These are phyloP conservation scores for Ceratobasidium sp. DNA, from an alignment of 1,284 basidiomycete genomes.

Conservation along the genomic window DNA sequence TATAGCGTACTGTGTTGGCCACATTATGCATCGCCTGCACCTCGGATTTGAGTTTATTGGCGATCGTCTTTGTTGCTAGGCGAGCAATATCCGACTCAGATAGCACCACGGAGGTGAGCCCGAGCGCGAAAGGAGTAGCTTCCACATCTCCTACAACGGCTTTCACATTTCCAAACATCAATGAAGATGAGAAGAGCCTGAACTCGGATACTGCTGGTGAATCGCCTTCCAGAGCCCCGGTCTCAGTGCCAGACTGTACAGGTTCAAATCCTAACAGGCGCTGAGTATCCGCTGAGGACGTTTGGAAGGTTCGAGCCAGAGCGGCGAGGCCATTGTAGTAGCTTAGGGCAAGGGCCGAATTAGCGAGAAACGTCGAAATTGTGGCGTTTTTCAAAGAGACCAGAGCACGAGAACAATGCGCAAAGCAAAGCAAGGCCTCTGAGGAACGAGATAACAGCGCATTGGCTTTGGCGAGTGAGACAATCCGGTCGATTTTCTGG, in stretches of 20 bases:
- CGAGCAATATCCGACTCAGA: slow-evolving; percentile 20
- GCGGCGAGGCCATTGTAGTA: slow-evolving; percentile 9
- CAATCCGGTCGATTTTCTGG: background rate
- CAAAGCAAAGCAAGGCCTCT: slow-evolving; percentile 32
- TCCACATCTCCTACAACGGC: background rate
- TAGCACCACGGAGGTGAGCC: background rate
- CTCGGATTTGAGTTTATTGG: background rate
- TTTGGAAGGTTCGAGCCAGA: slow-evolving; percentile 11
- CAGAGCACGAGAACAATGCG: background rate
- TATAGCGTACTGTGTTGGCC: background rate
- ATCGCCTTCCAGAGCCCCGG: background rate
- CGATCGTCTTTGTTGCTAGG: slow-evolving; percentile 12
- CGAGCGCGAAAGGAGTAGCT: slow-evolving; percentile 2
- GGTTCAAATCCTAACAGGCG: slow-evolving; percentile 31
- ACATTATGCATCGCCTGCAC: background rate
- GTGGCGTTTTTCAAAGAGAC: background rate
- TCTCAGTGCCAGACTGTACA: background rate
- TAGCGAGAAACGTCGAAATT: background rate
- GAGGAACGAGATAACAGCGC: background rate
- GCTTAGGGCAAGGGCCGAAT: background rate
- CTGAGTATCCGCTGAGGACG: background rate
- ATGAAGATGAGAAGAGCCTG: slow-evolving; percentile 19
- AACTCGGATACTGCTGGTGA: background rate
- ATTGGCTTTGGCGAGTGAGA: slow-evolving; percentile 4
- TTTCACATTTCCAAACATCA: slow-evolving; percentile 12